phyloP scores from a whole-genome alignment of 306 rosid genomes.

The Dryas alaskensis region DNA sequence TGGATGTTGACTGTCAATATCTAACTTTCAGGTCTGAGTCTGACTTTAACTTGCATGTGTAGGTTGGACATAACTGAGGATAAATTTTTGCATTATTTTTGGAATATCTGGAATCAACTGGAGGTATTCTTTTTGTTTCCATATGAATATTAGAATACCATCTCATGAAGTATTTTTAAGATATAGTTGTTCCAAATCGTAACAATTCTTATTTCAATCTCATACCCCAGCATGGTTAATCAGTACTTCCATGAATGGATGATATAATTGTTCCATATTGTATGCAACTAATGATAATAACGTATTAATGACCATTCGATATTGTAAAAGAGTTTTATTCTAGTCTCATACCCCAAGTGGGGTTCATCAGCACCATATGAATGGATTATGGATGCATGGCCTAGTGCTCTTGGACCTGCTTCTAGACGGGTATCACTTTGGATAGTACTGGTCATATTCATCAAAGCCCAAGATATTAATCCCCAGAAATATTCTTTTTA shows the following conservation, averaged over 20 bases:
- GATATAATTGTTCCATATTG: background rate
- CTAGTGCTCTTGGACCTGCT: background rate
- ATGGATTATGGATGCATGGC: background rate
- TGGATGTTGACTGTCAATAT: background rate
- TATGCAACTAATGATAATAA: background rate
- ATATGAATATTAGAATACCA: background rate
- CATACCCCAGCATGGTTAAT: background rate
- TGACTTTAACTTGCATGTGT: constrained; percentile 28
- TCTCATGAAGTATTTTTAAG: background rate
- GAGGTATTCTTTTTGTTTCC: constrained; percentile 41
- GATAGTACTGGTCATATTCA: background rate
- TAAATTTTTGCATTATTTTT: constrained; percentile 52
- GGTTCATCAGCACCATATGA: background rate
- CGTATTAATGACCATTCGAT: background rate
- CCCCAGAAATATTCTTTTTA: background rate
- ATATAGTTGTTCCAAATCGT: background rate
- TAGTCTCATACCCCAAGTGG: too few species aligned
- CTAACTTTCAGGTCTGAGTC: background rate
- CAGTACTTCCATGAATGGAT: background rate
- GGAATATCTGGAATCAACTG: constrained; percentile 58
- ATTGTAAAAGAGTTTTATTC: background rate
- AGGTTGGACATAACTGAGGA: constrained; percentile 65
- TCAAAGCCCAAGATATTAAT: background rate
- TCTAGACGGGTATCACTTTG: background rate
- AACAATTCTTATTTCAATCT: background rate